Evolutionary conservation across 2,329 filamentous ascomycete species (phyloP).

Genomic region (Fusarium gaditjirri): DNA sequence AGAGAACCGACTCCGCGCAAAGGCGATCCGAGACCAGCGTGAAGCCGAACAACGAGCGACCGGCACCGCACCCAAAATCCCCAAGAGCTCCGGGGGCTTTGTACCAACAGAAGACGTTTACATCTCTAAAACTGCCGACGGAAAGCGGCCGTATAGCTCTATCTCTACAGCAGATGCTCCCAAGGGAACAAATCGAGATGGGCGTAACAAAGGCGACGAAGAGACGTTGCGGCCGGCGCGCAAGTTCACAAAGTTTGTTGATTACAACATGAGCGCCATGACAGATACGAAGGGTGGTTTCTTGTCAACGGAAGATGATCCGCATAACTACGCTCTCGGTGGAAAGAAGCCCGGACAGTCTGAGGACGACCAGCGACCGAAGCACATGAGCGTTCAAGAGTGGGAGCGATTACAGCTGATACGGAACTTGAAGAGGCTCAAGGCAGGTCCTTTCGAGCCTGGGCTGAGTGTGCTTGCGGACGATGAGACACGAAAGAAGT

Average conservation of each 20-base stretch:
- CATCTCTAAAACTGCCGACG: constrained; percentile 54
- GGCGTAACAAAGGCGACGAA: constrained; percentile 61
- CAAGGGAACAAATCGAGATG: constrained; percentile 75
- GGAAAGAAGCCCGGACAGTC: constrained; percentile 52
- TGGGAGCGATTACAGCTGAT: constrained; percentile 89
- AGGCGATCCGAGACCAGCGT: constrained; percentile 81
- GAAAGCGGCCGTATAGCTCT: constrained; percentile 77
- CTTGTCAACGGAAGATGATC: constrained; percentile 89
- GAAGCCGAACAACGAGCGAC: constrained; percentile 69
- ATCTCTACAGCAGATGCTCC: constrained; percentile 61
- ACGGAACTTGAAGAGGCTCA: constrained; percentile 75
- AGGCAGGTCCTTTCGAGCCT: constrained; percentile 87
- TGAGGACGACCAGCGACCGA: constrained; percentile 71
- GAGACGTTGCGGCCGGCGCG: constrained; percentile 76
- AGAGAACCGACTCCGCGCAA: constrained; percentile 87
- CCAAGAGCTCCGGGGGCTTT: constrained; percentile 73
- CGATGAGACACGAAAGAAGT: constrained; percentile 74
- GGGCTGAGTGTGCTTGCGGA: constrained; percentile 80
- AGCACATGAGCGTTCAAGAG: constrained; percentile 88
- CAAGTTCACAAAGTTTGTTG: constrained; percentile 94
- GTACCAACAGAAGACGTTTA: constrained; percentile 74
- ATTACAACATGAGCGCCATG: constrained; percentile 98
- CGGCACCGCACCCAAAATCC: constrained; percentile 54
- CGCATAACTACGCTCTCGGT: constrained; percentile 79
- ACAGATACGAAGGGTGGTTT: constrained; percentile 98